These are phyloP conservation scores for Lasiodiplodia citricola DNA, from an alignment of 2,329 filamentous ascomycete genomes.

Conservation along the genomic window DNA sequence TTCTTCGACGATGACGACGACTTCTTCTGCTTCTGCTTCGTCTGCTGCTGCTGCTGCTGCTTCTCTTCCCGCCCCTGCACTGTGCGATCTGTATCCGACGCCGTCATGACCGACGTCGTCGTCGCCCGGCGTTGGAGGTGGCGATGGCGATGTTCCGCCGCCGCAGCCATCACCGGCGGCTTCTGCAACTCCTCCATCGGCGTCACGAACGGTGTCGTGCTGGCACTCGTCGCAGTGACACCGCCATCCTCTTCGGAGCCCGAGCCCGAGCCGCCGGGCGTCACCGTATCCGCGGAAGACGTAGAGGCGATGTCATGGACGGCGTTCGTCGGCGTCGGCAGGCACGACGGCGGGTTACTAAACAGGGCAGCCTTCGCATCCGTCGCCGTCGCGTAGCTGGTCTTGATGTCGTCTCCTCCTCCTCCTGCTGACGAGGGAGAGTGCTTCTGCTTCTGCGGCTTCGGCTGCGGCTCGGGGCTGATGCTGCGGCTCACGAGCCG, in stretches of 20 bases:
- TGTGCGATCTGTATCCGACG: not conserved
- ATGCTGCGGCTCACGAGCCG: not conserved
- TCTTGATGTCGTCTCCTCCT: not conserved
- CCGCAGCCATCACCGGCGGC: not conserved
- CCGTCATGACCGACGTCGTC: not conserved
- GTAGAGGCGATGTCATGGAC: not conserved
- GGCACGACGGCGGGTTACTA: conserved; percentile 24
- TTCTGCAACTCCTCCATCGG: not conserved
- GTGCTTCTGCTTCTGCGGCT: not conserved
- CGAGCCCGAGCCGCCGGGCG: not conserved
- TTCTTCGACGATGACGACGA: not conserved
- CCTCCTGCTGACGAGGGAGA: too few species aligned
- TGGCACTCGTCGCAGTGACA: not conserved
- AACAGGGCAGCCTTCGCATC: conserved; percentile 27
- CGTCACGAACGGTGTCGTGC: not conserved
- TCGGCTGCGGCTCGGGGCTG: not conserved
- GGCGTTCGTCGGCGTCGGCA: conserved; percentile 1
- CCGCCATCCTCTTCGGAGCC: not conserved
- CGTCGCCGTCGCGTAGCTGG: not conserved
- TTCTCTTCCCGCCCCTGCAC: not conserved
- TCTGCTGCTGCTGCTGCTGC: not conserved
- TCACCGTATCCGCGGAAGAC: too few species aligned
- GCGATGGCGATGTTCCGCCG: not conserved
- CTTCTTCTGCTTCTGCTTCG: not conserved
- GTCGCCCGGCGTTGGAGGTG: not conserved